phyloP scores from a whole-genome alignment of 2,329 filamentous ascomycete genomes.

The Ophiocordyceps australis region DNA sequence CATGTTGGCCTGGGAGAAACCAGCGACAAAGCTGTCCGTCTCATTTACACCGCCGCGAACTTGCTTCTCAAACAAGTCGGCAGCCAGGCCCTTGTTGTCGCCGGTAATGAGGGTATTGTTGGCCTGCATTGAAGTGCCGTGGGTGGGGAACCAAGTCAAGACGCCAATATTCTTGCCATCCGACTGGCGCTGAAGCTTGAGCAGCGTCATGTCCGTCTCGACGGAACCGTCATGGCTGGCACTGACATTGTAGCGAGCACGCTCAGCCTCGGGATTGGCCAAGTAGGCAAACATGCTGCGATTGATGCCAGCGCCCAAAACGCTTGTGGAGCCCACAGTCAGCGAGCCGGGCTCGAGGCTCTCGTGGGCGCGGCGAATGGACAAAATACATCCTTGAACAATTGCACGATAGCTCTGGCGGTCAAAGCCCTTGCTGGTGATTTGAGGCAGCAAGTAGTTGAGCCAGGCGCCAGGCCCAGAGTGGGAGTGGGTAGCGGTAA shows the following conservation, averaged over 20 bases:
- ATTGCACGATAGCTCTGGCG: conserved; percentile 75
- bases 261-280: conserved; percentile 59
- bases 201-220: conserved; percentile 63
- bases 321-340: conserved; percentile 39
- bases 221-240: conserved; percentile 21
- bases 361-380: conserved; percentile 64
- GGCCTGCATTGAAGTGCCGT: conserved; percentile 75
- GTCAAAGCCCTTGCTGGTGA: conserved; percentile 73
- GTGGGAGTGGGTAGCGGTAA: conserved; percentile 83
- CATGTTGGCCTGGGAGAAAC: conserved; percentile 82
- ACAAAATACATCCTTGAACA: conserved; percentile 64
- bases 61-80: conserved; percentile 62
- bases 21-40: conserved; percentile 58
- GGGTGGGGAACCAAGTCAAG: conserved; percentile 78
- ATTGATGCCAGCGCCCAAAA: conserved; percentile 63
- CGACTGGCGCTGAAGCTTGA: conserved; percentile 53
- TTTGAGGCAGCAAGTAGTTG: conserved; percentile 79
- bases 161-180: conserved; percentile 63
- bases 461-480: conserved; percentile 81
- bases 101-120: conserved; percentile 82
- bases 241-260: conserved; percentile 38
- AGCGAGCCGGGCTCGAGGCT: conserved; percentile 37
- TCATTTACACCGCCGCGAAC: conserved; percentile 36
- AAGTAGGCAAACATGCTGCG: conserved; percentile 73
- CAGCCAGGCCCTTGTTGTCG: conserved; percentile 87